phyloP scores from a whole-genome alignment of 805 yeast genomes.

The Candida ipomoeae region DNA sequence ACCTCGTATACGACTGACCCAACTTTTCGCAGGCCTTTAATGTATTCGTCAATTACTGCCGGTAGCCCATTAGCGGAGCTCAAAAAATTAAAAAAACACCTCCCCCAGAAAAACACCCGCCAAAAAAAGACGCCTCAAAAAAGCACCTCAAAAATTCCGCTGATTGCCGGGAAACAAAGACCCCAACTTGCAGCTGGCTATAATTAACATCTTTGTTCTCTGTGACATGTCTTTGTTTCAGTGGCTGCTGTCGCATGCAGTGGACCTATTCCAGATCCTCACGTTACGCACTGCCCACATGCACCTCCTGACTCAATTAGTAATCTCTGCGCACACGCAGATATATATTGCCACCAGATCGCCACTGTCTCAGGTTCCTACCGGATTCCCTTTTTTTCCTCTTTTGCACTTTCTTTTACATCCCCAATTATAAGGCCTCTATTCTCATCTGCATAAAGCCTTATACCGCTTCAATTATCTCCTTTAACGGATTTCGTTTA shows the following conservation, averaged over 20 bases:
- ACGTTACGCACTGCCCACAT: slow-evolving; percentile 7
- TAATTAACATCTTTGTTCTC: neutral
- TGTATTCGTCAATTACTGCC: neutral
- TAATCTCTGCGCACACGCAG: slow-evolving; percentile 9
- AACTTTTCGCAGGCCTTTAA: neutral
- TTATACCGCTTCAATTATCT: neutral
- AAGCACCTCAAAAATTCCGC: too few relatives aligned
- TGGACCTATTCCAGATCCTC: neutral
- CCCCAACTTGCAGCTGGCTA: neutral
- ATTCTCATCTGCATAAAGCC: neutral
- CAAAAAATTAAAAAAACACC: neutral
- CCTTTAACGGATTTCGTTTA: neutral
- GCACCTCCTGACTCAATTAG: slow-evolving; percentile 8
- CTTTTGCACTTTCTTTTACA: neutral
- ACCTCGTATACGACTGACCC: neutral
- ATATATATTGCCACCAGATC: slow-evolving; percentile 12
- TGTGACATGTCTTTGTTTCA: neutral
- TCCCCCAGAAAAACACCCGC: too few relatives aligned
- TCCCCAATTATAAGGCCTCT: neutral
- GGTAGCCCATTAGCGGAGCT: neutral
- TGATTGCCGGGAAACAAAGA: too few relatives aligned
- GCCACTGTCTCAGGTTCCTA: neutral
- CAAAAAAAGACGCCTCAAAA: too few relatives aligned
- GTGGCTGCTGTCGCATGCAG: neutral
- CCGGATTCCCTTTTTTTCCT: neutral